Percentiles rank a stretch among this genome's conserved stretches.
Evolutionary conservation across 306 rosid genomes (phyloP).

Genomic region (Dalbergia oliveri): DNA sequence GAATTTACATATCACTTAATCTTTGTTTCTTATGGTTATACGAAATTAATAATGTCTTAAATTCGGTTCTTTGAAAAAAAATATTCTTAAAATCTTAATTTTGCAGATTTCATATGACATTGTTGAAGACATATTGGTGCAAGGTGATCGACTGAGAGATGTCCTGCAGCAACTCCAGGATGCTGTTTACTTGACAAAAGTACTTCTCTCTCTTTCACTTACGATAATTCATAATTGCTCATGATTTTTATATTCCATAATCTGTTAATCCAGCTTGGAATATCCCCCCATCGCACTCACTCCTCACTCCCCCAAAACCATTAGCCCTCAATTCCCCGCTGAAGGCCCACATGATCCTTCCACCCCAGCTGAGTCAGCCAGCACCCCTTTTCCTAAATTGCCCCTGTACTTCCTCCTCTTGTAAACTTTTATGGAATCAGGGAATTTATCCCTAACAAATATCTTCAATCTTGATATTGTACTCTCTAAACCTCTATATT

Average conservation of each 20-base stretch:
- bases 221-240: slow-evolving; percentile 2
- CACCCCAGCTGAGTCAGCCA: no score
- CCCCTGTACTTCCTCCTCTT: no score
- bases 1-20: slow-evolving; percentile 12
- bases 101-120: slow-evolving; percentile 87
- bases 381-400: no score
- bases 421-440: no score
- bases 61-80: not conserved
- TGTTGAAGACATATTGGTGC: slow-evolving; percentile 83
- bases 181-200: slow-evolving; percentile 95
- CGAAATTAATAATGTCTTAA: slow-evolving; percentile 28
- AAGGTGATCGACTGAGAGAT: slow-evolving; percentile 80
- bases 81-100: not conserved
- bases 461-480: slow-evolving; percentile 4
- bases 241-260: slow-evolving; percentile 4
- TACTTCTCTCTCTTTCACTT: slow-evolving; percentile 38
- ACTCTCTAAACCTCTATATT: slow-evolving; percentile 21
- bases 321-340: no score
- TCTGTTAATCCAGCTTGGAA: not conserved
- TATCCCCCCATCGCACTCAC: no score
- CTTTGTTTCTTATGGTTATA: slow-evolving; percentile 17
- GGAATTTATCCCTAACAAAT: no score
- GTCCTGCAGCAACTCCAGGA: slow-evolving; percentile 89
- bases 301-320: no score
- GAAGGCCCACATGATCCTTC: no score